Percentiles rank a stretch among this genome's conserved stretches.
Conservation (phyloP, 306 rosid genomes). For the Prunus kanzakura region DNA sequence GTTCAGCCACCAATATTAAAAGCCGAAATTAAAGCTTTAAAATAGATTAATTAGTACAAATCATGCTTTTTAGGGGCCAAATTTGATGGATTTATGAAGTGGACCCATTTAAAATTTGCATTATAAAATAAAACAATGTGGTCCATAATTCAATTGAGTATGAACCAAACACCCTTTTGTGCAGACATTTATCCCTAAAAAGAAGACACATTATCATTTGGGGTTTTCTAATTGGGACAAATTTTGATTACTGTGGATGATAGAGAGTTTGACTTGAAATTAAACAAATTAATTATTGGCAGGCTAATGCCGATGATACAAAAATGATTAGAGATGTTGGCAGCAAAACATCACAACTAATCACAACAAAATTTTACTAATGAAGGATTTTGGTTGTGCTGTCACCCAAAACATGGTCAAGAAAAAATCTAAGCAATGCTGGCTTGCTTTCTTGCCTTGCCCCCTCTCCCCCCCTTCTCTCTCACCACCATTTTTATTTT, state of each 20-base stretch:
- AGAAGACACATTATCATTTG: constrained; percentile 5
- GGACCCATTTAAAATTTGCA: background rate
- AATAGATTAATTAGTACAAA: background rate
- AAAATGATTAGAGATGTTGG: constrained; percentile 59
- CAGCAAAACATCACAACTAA: constrained; percentile 28
- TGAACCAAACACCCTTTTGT: background rate
- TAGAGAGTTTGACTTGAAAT: constrained; percentile 44
- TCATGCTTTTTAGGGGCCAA: background rate
- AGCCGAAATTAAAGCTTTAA: background rate
- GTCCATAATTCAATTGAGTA: background rate
- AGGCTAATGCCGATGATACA: constrained; percentile 41
- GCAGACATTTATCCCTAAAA: background rate
- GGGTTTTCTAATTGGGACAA: constrained; percentile 10
- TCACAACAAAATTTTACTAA: constrained; percentile 28
- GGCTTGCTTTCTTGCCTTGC: constrained; percentile 70
- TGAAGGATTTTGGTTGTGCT: constrained; percentile 30
- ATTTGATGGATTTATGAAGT: constrained; percentile 1
- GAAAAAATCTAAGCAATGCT: constrained; percentile 56
- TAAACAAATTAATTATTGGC: constrained; percentile 30
- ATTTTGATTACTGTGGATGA: constrained; percentile 21
- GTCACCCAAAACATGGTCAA: constrained; percentile 89
- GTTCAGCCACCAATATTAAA: background rate
- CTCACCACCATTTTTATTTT: background rate
- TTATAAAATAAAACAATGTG: background rate
- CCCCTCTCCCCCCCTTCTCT: constrained; percentile 26